Evolutionary conservation across 148 eudicot species (phyloP).

Genomic region (Selenicereus undatus): DNA sequence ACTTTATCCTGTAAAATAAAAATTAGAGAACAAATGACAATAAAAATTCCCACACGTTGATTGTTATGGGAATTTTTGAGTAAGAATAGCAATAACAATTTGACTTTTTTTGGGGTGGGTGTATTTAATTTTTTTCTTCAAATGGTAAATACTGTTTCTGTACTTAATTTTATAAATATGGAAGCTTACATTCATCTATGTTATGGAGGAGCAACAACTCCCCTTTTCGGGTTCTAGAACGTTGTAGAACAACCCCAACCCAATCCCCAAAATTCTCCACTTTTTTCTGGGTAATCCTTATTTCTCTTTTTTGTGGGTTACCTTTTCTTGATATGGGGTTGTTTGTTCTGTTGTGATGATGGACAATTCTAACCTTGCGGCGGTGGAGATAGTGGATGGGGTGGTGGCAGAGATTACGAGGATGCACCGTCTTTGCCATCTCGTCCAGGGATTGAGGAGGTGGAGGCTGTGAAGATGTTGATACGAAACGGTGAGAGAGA

Average conservation of each 20-base stretch:
- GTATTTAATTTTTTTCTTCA: not conserved
- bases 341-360: not conserved
- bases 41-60: not conserved
- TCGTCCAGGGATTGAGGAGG: slow-evolving; percentile 68
- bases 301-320: not conserved
- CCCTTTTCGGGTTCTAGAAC: slow-evolving; percentile 10
- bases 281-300: not conserved
- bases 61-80: not conserved
- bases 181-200: not conserved
- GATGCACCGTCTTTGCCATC: slow-evolving; percentile 48
- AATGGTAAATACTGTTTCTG: not conserved
- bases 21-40: too few species aligned
- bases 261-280: not conserved
- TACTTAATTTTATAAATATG: not conserved
- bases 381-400: slow-evolving; percentile 39
- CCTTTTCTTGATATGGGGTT: slow-evolving; percentile 6
- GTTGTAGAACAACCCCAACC: not conserved
- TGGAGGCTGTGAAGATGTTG: slow-evolving; percentile 55
- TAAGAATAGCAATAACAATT: not conserved
- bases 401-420: slow-evolving; percentile 62
- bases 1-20: too few species aligned
- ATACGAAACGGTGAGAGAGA: slow-evolving; percentile 59
- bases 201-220: not conserved
- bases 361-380: not conserved
- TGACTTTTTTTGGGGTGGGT: not conserved